phyloP scores from a whole-genome alignment of 768 basidiomycete genomes.

The Russula abietina region DNA sequence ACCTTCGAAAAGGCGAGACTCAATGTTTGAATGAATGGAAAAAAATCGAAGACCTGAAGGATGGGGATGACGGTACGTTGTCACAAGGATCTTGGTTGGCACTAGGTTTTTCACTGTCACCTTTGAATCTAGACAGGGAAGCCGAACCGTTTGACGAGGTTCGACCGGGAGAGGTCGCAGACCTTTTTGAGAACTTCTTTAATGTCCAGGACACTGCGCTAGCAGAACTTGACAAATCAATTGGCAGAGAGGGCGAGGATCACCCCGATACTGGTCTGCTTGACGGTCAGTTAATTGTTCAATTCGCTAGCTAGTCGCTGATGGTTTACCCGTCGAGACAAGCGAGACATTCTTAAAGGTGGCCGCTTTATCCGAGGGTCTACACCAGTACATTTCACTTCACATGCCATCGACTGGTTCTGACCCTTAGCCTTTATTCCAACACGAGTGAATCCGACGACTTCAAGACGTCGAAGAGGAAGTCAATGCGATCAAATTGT shows the following conservation, averaged over 20 bases:
- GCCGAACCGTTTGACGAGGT: slow-evolving; percentile 81
- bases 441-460: slow-evolving; percentile 46
- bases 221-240: slow-evolving; percentile 26
- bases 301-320: background rate
- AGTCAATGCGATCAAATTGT: slow-evolving; percentile 16
- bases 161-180: slow-evolving; percentile 49
- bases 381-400: slow-evolving; percentile 42
- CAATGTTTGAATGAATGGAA: slow-evolving; percentile 24
- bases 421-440: slow-evolving; percentile 24
- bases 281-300: slow-evolving; percentile 25
- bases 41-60: slow-evolving; percentile 21
- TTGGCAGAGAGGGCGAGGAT: slow-evolving; percentile 23
- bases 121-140: slow-evolving; percentile 33
- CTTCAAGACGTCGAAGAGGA: slow-evolving; percentile 31
- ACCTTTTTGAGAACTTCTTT: slow-evolving; percentile 36
- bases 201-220: slow-evolving; percentile 33
- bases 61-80: slow-evolving; percentile 12
- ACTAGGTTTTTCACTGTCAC: background rate
- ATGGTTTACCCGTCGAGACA: slow-evolving; percentile 23
- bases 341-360: slow-evolving; percentile 33
- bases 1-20: slow-evolving; percentile 22
- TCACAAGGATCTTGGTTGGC: background rate
- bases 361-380: slow-evolving; percentile 40
- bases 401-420: background rate
- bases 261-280: slow-evolving; percentile 19